Base-by-base conservation (phyloP, 2,329 filamentous ascomycete genomes). In the Claviceps purpurea region DNA sequence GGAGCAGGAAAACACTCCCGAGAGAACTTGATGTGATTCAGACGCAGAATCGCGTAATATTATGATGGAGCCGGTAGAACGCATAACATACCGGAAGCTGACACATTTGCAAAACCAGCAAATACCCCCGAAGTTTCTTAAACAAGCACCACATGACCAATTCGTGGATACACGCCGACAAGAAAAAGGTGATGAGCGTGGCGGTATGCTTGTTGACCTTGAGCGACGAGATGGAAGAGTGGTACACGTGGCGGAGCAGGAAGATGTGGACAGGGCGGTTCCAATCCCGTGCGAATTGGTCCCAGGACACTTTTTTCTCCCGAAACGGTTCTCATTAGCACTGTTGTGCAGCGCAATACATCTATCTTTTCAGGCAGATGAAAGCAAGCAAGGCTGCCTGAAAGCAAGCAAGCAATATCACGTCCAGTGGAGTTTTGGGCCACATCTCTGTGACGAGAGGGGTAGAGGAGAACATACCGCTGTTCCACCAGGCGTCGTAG, bases 71-170 rank as follows among this genome's bases (percentile, higher is more conserved):
- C 10, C 10, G 10, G 10, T 11, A 34, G 6, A n/a, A 10, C 16
- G n/a, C 14, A n/a, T 5, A 16, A 65, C 71, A 45, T 59, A 75
- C 73, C 38, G 86, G 86, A 45, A 90, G 65, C 66, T 91, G 86
- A 56, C 74, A 74, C 77, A 91, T 81, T 64, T 90, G 86, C 60
- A 86, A 66, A n/a, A 80, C 68, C 22, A 89, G 76, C 46, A 89
- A 67, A 59, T 89, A 89, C 0, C 85, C 85, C 41, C 85, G 72
- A 10, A 89, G 73, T 66, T 88, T 89, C 65, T 84, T 84, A 65
- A 90, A 90, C 38, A 90, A 73, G 58, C 85, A 86, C 72, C 83
- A 85, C 86, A 89, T 89, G 60, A 89, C 76, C 46, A 89, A 69
- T 65, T 90, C 86, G 60, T 89, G 85, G 20, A 87, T 74, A 56